These are phyloP conservation scores for Hypoxylon crocopeplum DNA, from an alignment of 495 filamentous ascomycete genomes.

Conservation along the genomic window DNA sequence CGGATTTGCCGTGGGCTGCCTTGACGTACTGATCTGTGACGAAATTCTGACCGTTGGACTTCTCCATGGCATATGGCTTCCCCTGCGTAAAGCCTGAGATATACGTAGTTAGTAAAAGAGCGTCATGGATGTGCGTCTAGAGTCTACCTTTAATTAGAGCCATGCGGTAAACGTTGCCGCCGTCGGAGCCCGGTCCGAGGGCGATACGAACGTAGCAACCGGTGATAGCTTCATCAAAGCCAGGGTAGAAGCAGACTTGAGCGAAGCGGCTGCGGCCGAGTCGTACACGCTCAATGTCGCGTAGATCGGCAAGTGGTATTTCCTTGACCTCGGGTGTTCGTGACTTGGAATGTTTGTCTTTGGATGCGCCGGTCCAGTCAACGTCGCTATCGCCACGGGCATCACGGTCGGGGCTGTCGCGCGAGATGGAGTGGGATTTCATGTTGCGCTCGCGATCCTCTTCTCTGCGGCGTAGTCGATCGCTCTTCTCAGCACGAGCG, in stretches of 20 bases:
- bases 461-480: constrained; percentile 75
- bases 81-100: constrained; percentile 73
- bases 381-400: constrained; percentile 81
- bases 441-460: constrained; percentile 68
- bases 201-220: constrained; percentile 83
- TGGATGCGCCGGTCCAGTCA: constrained; percentile 65
- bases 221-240: constrained; percentile 79
- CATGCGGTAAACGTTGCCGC: constrained; percentile 80
- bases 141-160: constrained; percentile 78
- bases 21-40: constrained; percentile 77
- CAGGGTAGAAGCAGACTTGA: constrained; percentile 87
- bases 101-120: constrained; percentile 43
- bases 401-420: constrained; percentile 60
- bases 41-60: constrained; percentile 70
- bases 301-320: constrained; percentile 66
- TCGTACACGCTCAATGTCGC: constrained; percentile 80
- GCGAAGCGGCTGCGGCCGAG: constrained; percentile 83
- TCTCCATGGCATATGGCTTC: constrained; percentile 79
- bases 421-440: constrained; percentile 47
- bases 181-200: constrained; percentile 72
- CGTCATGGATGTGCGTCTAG: not conserved
- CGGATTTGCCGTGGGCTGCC: constrained; percentile 75
- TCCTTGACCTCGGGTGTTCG: constrained; percentile 57
- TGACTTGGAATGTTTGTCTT: constrained; percentile 49
- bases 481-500: constrained; percentile 81